phyloP scores from a whole-genome alignment of 140 eudicot genomes.

The Bidens hawaiensis region DNA sequence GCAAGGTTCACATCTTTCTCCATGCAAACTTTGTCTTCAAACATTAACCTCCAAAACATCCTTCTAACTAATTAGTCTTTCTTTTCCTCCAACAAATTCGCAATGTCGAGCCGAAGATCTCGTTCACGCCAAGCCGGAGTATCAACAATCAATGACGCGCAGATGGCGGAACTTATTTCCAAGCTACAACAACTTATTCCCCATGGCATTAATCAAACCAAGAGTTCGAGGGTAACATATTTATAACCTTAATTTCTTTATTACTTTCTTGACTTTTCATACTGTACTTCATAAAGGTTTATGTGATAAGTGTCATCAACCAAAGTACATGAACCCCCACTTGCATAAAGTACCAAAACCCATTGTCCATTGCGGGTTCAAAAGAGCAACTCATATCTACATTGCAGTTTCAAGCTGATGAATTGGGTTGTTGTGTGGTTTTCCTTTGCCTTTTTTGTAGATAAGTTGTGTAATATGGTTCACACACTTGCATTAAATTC shows the following conservation, averaged over 20 bases:
- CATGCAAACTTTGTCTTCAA: constrained; percentile 34
- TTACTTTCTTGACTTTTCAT: constrained; percentile 6
- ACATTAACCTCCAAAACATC: constrained; percentile 12
- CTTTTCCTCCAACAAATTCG: background rate
- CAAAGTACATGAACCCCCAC: constrained; percentile 27
- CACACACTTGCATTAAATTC: constrained; percentile 38
- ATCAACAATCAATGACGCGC: too few species aligned
- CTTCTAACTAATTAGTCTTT: background rate
- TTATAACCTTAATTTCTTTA: background rate
- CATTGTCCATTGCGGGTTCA: constrained; percentile 4
- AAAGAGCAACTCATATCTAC: background rate
- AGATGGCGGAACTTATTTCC: constrained; percentile 75
- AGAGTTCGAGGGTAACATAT: constrained; percentile 67
- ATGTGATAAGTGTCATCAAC: constrained; percentile 13
- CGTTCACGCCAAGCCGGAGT: too few species aligned
- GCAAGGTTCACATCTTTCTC: constrained; percentile 18
- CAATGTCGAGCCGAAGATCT: constrained; percentile 89
- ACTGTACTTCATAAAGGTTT: background rate
- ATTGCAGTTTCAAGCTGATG: constrained; percentile 3
- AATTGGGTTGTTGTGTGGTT: constrained; percentile 35
- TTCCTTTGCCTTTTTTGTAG: constrained; percentile 33
- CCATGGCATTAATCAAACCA: constrained; percentile 41
- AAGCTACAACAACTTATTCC: constrained; percentile 88
- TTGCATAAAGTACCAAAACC: constrained; percentile 24
- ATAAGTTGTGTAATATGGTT: constrained; percentile 36